Evolutionary conservation across 192 early-diverging fungal species (phyloP).

Genomic region (Gorgonomyces haynaldii): DNA sequence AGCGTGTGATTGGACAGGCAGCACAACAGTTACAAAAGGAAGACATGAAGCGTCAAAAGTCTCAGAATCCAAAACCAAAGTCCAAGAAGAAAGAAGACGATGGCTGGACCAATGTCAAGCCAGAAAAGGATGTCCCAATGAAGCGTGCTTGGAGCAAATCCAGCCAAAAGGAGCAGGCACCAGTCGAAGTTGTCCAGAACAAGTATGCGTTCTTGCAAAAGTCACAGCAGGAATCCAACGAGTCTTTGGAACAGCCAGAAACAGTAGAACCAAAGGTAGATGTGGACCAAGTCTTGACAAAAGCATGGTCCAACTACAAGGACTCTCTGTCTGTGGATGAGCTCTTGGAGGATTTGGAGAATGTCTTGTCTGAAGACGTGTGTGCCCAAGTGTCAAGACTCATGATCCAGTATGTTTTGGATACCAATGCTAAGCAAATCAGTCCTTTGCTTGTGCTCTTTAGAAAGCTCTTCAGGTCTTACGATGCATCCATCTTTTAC

Average conservation of each 20-base stretch:
- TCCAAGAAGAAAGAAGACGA: neutral
- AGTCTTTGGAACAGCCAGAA: neutral
- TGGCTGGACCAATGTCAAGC: neutral
- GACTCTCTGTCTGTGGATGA: conserved; percentile 37
- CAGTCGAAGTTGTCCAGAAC: neutral
- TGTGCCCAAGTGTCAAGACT: conserved; percentile 42
- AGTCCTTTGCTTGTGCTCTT: conserved; percentile 21
- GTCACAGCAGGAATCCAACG: too few species aligned
- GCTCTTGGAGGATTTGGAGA: conserved; percentile 56
- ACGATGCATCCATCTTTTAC: conserved; percentile 16
- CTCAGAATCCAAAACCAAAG: neutral
- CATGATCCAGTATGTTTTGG: conserved; percentile 43
- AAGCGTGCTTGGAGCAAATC: conserved; percentile 4
- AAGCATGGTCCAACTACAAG: conserved; percentile 7
- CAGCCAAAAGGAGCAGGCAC: neutral
- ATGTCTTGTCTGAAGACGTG: conserved; percentile 54
- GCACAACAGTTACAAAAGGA: conserved; percentile 88
- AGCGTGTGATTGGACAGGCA: conserved; percentile 51
- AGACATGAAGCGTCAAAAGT: conserved; percentile 38
- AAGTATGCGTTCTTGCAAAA: too few species aligned
- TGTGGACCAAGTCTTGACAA: neutral
- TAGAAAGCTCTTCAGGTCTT: conserved; percentile 18
- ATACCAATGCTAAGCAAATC: conserved; percentile 32
- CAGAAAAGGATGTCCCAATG: neutral
- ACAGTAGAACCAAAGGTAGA: neutral